Conservation (phyloP, 2,329 filamentous ascomycete species). For the Onygena corvina region DNA sequence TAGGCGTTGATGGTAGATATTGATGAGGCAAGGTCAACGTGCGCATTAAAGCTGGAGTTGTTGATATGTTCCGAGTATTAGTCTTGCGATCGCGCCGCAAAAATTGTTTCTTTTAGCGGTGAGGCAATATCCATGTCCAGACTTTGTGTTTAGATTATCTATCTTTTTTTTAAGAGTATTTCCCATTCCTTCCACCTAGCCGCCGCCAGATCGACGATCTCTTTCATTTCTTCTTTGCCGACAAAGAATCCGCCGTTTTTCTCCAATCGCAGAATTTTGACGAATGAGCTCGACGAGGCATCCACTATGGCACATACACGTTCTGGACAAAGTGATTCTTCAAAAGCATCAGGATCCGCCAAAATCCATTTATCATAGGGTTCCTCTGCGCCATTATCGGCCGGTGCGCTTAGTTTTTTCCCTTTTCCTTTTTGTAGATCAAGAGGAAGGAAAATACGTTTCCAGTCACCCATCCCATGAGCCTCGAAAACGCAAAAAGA, state of each 20-base stretch:
- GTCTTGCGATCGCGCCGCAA: background rate
- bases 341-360: slow-evolving; percentile 77
- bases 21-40: background rate
- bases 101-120: background rate
- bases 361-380: slow-evolving; percentile 58
- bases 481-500: slow-evolving; percentile 69
- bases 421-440: slow-evolving; percentile 31
- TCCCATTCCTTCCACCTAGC: slow-evolving; percentile 53
- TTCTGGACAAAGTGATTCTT: slow-evolving; percentile 76
- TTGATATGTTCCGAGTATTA: background rate
- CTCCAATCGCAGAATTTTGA: slow-evolving; percentile 55
- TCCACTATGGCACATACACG: slow-evolving; percentile 74
- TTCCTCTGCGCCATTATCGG: slow-evolving; percentile 8
- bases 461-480: slow-evolving; percentile 32
- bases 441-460: slow-evolving; percentile 26
- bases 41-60: background rate
- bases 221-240: slow-evolving; percentile 50
- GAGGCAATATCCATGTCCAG: background rate
- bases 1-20: background rate
- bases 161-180: slow-evolving; percentile 25
- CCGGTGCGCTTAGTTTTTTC: slow-evolving; percentile 32
- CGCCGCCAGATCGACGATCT: slow-evolving; percentile 48
- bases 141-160: background rate
- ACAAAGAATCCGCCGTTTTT: slow-evolving; percentile 70
- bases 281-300: slow-evolving; percentile 36